phyloP scores from a whole-genome alignment of 768 basidiomycete species.

The Boletus sp. region DNA sequence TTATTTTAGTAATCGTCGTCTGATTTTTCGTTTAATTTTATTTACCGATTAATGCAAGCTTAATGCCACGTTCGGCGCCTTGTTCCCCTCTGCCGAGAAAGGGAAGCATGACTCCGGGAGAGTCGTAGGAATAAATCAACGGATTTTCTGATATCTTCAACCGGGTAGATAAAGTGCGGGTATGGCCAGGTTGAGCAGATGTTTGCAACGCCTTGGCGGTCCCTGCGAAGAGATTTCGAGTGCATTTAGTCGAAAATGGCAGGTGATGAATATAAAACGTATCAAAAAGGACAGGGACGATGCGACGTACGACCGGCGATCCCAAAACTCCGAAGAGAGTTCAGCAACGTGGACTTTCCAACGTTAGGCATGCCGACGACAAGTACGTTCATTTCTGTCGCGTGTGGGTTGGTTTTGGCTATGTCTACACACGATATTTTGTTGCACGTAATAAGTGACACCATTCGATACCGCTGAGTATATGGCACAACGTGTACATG shows the following conservation, averaged over 20 bases:
- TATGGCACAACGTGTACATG: not conserved
- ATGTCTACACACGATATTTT: conserved; percentile 46
- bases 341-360: conserved; percentile 93
- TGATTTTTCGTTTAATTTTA: conserved; percentile 6
- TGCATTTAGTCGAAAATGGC: conserved; percentile 1
- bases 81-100: conserved; percentile 83
- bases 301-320: conserved; percentile 74
- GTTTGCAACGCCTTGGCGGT: conserved; percentile 89
- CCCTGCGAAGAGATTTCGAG: conserved; percentile 37
- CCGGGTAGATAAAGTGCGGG: conserved; percentile 83
- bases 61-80: conserved; percentile 90
- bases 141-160: conserved; percentile 82
- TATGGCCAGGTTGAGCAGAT: conserved; percentile 87
- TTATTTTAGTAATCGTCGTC: conserved; percentile 3
- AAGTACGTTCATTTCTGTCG: conserved; percentile 80
- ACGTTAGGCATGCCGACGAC: conserved; percentile 99
- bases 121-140: conserved; percentile 89
- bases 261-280: not conserved
- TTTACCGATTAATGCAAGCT: conserved; percentile 90
- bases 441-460: not conserved
- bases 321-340: conserved; percentile 83
- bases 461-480: not conserved
- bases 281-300: conserved; percentile 4
- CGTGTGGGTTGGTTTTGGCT: conserved; percentile 65
- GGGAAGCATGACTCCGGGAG: conserved; percentile 96